Base-by-base conservation (phyloP, 495 filamentous ascomycete genomes). In the Hyaloscypha finlandica region DNA sequence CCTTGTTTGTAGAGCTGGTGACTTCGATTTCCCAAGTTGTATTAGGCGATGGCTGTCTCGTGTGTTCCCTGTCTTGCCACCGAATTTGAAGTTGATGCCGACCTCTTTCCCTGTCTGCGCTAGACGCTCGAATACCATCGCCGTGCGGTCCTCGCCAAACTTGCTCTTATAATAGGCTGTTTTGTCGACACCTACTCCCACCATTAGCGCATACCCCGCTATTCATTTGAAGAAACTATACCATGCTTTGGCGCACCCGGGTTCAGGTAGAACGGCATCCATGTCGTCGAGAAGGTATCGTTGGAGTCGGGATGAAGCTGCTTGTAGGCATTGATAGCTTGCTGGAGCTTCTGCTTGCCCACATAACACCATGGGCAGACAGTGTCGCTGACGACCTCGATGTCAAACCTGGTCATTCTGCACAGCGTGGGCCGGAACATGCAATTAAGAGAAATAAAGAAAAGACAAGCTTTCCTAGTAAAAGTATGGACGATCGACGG, bases 351-450 rank as follows among this genome's bases (percentile, higher is more conserved):
- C 63, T 85, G 87, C 72, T 90, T 90, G 72, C 92, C 92, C n/a
- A 96, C 80, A 75, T 92, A 96, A 81, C 93, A 97, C 90, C 85
- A 91, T 2, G 92, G 92, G 74, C 92, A 96, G 65, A 94, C 85
- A 22, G 84, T 89, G 79, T 95, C 92, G 42, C 78, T 84, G n/a
- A 91, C 85, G 68, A 95, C 84, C 29, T 90, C 83, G 75, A 95
- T 91, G 48, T 84, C 82, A 81, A 92, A 92, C 69, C 87, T 86
- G 25, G 90, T 90, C 92, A 95, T 94, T 71, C 57, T 81, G 87
- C 86, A 76, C 82, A 65, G 20, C 22, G 64, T 69, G 30, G 71
- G 52, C 29, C 60, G 29, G 42, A 73, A 71, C 71, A 73, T 73
- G 31, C 33, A 72, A 12, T 42, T 48, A 48, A 31, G 53, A 31